A percentile compares a stretch with the other conserved stretches of the same genome.
phyloP scores from a whole-genome alignment of 768 basidiomycete species.

The Lentinula detonsa region DNA sequence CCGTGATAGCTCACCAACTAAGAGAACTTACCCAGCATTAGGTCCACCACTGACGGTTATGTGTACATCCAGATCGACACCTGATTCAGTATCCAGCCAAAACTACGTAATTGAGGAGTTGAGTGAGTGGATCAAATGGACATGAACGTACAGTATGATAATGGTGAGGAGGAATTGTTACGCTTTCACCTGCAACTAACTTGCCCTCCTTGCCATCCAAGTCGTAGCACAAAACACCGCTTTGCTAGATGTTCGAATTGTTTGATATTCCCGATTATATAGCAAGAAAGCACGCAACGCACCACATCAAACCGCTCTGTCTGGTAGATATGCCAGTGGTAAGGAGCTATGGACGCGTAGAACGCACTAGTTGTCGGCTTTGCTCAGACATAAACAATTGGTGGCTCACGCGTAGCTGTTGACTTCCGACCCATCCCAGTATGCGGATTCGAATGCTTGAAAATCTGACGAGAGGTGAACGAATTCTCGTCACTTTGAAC shows the following conservation, averaged over 20 bases:
- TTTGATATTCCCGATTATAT: neutral
- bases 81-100: constrained; percentile 18
- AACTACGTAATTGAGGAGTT: constrained; percentile 9
- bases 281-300: neutral
- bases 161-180: constrained; percentile 15
- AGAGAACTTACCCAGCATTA: constrained; percentile 13
- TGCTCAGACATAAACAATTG: neutral
- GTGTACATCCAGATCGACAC: constrained; percentile 18
- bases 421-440: constrained; percentile 18
- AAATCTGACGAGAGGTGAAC: constrained; percentile 17
- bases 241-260: constrained; percentile 8
- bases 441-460: constrained; percentile 17
- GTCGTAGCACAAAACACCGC: constrained; percentile 18
- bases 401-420: constrained; percentile 17
- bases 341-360: constrained; percentile 13
- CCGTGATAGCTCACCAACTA: neutral
- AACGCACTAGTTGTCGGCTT: neutral
- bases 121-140: neutral
- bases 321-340: constrained; percentile 22
- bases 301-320: constrained; percentile 21
- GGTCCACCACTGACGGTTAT: constrained; percentile 20
- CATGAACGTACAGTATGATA: constrained; percentile 16
- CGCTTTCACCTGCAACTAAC: constrained; percentile 15
- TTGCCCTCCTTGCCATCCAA: constrained; percentile 19
- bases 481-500: constrained; percentile 10